Evolutionary conservation across 768 basidiomycete species (phyloP), one percentile per base, ranked within the genome.

Genomic region (Punctularia strigosozonata): DNA sequence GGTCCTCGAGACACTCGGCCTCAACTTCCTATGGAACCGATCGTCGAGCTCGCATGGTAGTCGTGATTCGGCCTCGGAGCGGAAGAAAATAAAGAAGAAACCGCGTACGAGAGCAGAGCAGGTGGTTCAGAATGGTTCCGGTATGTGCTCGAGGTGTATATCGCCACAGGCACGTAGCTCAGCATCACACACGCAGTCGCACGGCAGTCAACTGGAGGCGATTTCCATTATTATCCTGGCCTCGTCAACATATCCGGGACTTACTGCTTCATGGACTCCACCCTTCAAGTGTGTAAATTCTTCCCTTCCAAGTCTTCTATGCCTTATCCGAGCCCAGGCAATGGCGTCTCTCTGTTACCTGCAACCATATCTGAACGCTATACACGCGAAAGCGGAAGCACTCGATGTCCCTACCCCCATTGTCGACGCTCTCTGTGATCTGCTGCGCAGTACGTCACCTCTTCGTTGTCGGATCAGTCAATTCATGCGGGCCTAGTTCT

Each of bases 241-340:
- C 79, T 97, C 36, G 84, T 95, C 53, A 97, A 97, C 51, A 81
- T 92, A 25, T 92, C 90, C 6, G 92, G 92, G 8, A 94, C 90
- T 37, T 86, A 94, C 47, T 97, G 94, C 54, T 98, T 95, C 65
- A 86, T 97, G 79, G 94, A 98, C 56, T 91, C 94, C 10, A 90
- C 90, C 3, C 64, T 97, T 7, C 94, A 97, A 73, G 87, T 74
- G 15, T 14, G 41, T 33, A 33, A 33, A 12, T 35, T 31, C 37
- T 34, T 8, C 19, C 18, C 13, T 15, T 5, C 17, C 19, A 13
- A n/a, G 22, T 31, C 28, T 21, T 21, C 34, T 33, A 37, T 50
- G 37, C 43, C 47, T 56, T 26, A n/a, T 36, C 21, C 5, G 17
- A 24, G 24, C 17, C n/a, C 47, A 92, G 89, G 88, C 92, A 26